phyloP scores from a whole-genome alignment of 257 asterid genomes.

The Rhazya stricta region DNA sequence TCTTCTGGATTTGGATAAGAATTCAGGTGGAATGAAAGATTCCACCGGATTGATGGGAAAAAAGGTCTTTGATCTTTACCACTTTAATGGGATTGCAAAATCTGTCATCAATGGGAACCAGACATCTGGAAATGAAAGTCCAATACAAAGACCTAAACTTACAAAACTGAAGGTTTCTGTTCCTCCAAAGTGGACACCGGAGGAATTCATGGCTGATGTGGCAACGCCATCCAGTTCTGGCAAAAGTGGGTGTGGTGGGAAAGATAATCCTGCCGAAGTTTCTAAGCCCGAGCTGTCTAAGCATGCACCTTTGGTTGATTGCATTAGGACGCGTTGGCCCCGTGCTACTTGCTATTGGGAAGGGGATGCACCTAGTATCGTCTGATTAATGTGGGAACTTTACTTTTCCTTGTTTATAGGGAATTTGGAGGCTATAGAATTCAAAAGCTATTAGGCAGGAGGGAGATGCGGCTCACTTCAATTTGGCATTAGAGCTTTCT shows the following conservation, averaged over 20 bases:
- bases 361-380: conserved; percentile 93
- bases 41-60: conserved; percentile 75
- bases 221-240: conserved; percentile 31
- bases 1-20: conserved; percentile 72
- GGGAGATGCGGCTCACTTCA: neutral
- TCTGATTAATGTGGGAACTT: conserved; percentile 32
- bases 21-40: conserved; percentile 84
- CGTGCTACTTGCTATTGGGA: conserved; percentile 89
- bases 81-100: conserved; percentile 94
- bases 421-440: neutral
- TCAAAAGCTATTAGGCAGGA: neutral
- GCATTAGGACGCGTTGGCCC: conserved; percentile 87
- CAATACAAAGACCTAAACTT: conserved; percentile 76
- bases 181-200: conserved; percentile 96
- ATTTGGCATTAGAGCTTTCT: neutral
- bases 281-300: conserved; percentile 62
- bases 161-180: conserved; percentile 81
- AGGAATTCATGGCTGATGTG: conserved; percentile 68
- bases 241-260: conserved; percentile 28
- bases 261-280: conserved; percentile 36
- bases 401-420: conserved; percentile 3
- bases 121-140: conserved; percentile 39
- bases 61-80: conserved; percentile 82
- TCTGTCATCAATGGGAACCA: conserved; percentile 53
- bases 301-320: conserved; percentile 89